Conservation (phyloP, 2,329 filamentous ascomycete species). For the Monosporascus ibericus region DNA sequence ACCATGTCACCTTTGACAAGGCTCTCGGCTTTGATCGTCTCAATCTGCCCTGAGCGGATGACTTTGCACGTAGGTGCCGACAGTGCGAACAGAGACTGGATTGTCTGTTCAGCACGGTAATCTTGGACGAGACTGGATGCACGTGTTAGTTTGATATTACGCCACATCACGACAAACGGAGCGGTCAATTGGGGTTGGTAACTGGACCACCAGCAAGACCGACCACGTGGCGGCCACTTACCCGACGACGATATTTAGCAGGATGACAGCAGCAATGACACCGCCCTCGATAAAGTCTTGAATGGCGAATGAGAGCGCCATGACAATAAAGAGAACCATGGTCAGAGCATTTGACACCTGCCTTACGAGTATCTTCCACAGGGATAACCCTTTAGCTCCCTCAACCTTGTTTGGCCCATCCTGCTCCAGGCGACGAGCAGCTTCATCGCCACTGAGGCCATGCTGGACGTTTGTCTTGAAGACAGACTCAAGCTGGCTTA, state of each 20-base stretch:
- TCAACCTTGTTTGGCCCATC: conserved; percentile 68
- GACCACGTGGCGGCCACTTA: conserved; percentile 28
- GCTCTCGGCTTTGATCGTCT: conserved; percentile 47
- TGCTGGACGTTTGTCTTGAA: conserved; percentile 41
- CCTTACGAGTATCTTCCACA: conserved; percentile 70
- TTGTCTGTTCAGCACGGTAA: conserved; percentile 55
- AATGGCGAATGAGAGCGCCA: conserved; percentile 63
- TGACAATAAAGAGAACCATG: conserved; percentile 67
- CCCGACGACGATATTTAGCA: conserved; percentile 63
- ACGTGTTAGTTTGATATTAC: not conserved
- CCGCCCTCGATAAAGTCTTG: conserved; percentile 57
- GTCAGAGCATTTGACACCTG: conserved; percentile 75
- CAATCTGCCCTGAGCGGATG: conserved; percentile 45
- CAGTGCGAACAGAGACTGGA: conserved; percentile 53
- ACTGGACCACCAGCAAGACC: not conserved
- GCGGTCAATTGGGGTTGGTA: too few species aligned
- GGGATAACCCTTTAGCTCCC: conserved; percentile 63
- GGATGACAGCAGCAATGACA: conserved; percentile 58
- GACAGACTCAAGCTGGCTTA: conserved; percentile 23
- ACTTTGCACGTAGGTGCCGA: conserved; percentile 55
- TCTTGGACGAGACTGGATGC: conserved; percentile 49
- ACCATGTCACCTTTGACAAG: conserved; percentile 64
- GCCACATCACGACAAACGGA: not conserved
- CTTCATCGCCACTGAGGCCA: conserved; percentile 60
- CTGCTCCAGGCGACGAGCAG: conserved; percentile 56